These are phyloP conservation scores for Crataegus laevigata DNA, from an alignment of 306 rosid species.

Conservation along the genomic window DNA sequence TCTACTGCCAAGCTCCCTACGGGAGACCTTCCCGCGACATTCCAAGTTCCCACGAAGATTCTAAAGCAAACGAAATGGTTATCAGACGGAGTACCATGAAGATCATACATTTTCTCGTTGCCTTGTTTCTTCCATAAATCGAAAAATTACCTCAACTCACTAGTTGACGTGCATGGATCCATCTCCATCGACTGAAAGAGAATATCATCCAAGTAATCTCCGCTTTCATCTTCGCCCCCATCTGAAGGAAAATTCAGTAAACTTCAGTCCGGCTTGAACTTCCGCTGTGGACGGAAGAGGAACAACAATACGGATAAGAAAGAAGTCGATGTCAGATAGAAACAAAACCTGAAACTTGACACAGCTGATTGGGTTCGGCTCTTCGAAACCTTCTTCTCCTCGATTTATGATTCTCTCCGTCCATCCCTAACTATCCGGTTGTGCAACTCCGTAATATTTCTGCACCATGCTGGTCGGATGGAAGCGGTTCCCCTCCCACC, in stretches of 20 bases:
- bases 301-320: background rate
- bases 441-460: background rate
- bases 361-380: slow-evolving; percentile 30
- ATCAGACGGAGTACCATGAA: background rate
- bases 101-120: background rate
- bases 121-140: background rate
- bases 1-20: slow-evolving; percentile 76
- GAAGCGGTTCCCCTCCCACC: background rate
- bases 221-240: slow-evolving; percentile 43
- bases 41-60: slow-evolving; percentile 92
- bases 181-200: slow-evolving; percentile 38
- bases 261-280: background rate
- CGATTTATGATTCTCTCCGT: slow-evolving; percentile 28
- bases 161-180: slow-evolving; percentile 56
- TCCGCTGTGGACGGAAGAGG: background rate
- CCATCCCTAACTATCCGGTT: slow-evolving; percentile 34
- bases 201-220: slow-evolving; percentile 28
- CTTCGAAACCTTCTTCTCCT: slow-evolving; percentile 34
- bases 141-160: slow-evolving; percentile 55
- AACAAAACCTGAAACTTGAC: slow-evolving; percentile 49
- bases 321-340: background rate
- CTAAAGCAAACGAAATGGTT: slow-evolving; percentile 26
- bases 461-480: background rate
- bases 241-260: slow-evolving; percentile 24
- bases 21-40: slow-evolving; percentile 84